Conservation (phyloP, 2,329 filamentous ascomycete genomes). For the Dryadomyces quercus-mongolicae region DNA sequence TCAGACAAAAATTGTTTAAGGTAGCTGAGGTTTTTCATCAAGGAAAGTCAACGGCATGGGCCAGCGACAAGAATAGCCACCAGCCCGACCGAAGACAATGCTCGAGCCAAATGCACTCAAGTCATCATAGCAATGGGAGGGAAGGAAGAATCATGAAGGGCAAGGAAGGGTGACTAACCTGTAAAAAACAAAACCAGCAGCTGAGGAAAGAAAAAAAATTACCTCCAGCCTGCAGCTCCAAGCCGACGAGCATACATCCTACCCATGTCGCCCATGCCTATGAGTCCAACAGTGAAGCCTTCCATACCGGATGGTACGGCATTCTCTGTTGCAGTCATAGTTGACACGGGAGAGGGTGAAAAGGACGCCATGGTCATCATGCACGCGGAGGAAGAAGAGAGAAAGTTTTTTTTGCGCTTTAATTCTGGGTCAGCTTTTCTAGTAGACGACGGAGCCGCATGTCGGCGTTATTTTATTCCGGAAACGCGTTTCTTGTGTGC, state of each 20-base stretch:
- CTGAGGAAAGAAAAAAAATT: constrained; percentile 25
- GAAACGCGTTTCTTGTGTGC: not conserved
- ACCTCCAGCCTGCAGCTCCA: constrained; percentile 94
- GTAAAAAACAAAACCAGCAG: not conserved
- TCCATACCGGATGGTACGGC: constrained; percentile 32
- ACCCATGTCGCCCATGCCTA: constrained; percentile 99
- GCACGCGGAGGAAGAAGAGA: not conserved
- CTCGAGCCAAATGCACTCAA: constrained; percentile 99
- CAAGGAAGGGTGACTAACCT: not conserved
- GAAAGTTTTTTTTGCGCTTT: not conserved
- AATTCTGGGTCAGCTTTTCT: not conserved
- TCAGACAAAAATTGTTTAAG: constrained; percentile 81
- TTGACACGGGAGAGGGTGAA: not conserved
- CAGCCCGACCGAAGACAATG: constrained; percentile 54
- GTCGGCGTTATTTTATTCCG: constrained; percentile 2
- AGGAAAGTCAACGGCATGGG: constrained; percentile 54
- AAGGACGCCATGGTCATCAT: not conserved
- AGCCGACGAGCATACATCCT: constrained; percentile 92
- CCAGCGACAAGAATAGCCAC: constrained; percentile 64
- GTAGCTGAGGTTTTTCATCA: constrained; percentile 99
- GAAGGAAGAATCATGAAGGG: not conserved
- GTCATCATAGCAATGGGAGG: constrained; percentile 65
- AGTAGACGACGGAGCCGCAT: not conserved
- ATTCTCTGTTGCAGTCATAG: constrained; percentile 4
- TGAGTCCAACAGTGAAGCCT: constrained; percentile 75